Evolutionary conservation across 495 filamentous ascomycete species (phyloP).

Genomic region (Xylaria sp.): DNA sequence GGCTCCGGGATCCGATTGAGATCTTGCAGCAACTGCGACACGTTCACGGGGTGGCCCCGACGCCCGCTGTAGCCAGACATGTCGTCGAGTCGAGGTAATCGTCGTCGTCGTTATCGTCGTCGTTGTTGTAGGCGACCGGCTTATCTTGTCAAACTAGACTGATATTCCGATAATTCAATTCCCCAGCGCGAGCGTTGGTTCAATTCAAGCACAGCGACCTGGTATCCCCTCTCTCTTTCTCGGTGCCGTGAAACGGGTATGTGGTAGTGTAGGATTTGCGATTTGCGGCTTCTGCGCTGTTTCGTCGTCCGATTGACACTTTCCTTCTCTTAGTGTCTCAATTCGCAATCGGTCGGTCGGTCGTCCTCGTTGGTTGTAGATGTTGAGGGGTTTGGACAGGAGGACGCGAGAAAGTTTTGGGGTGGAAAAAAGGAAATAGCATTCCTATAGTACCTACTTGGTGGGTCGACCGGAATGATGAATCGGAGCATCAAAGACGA

Average conservation of each 20-base stretch:
- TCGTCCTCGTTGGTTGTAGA: neutral
- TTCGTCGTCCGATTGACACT: slow-evolving; percentile 1
- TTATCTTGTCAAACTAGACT: neutral
- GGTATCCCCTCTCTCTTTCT: neutral
- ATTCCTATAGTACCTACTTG: slow-evolving; percentile 13
- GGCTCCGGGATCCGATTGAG: slow-evolving; percentile 75
- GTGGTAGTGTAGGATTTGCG: neutral
- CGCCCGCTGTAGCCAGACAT: slow-evolving; percentile 64
- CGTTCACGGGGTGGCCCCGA: slow-evolving; percentile 70
- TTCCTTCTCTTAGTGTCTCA: neutral
- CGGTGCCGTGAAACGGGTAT: neutral
- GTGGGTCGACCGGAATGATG: slow-evolving; percentile 25
- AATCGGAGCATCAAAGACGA: slow-evolving; percentile 24
- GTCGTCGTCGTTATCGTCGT: neutral
- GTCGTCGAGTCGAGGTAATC: neutral
- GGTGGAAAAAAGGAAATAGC: slow-evolving; percentile 14
- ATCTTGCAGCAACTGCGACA: slow-evolving; percentile 86
- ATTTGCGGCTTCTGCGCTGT: neutral
- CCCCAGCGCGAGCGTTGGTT: neutral
- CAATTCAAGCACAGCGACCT: neutral
- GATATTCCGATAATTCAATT: neutral
- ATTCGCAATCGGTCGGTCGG: neutral
- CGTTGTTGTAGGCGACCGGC: neutral
- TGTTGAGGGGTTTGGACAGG: slow-evolving; percentile 8
- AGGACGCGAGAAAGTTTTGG: slow-evolving; percentile 11